Percentiles rank a stretch among this genome's conserved stretches.
phyloP scores from a whole-genome alignment of 257 asterid genomes.

The Ehretia macrophylla region DNA sequence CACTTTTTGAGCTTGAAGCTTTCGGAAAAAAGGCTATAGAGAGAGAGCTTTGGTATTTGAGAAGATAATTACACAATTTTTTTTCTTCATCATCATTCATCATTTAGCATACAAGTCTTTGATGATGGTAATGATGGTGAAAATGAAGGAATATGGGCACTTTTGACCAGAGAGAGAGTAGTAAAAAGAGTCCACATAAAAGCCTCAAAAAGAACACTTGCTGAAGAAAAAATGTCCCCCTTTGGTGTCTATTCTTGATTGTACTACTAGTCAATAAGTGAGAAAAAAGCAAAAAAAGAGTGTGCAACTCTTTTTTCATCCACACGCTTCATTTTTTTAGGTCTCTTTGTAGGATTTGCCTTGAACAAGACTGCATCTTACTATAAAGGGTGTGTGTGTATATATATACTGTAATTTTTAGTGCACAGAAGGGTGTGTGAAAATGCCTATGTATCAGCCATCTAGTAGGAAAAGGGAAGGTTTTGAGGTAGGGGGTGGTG shows the following conservation, averaged over 20 bases:
- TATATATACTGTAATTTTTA: background rate
- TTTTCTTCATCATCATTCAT: constrained; percentile 18
- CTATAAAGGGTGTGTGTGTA: constrained; percentile 19
- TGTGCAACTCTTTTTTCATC: constrained; percentile 34
- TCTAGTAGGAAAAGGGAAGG: constrained; percentile 36
- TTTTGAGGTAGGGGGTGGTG: constrained; percentile 39
- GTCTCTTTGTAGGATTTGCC: constrained; percentile 24
- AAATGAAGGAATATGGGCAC: constrained; percentile 30
- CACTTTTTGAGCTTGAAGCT: constrained; percentile 30
- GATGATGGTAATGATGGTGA: constrained; percentile 38
- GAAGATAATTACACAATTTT: constrained; percentile 9
- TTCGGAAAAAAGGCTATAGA: constrained; percentile 7
- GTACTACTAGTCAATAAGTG: constrained; percentile 35
- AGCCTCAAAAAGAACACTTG: constrained; percentile 21
- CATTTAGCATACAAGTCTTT: constrained; percentile 12
- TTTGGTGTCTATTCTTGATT: constrained; percentile 32
- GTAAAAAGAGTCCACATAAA: constrained; percentile 43
- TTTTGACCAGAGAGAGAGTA: constrained; percentile 35
- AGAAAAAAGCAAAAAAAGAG: constrained; percentile 23
- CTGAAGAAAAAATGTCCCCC: constrained; percentile 34
- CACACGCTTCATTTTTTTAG: constrained; percentile 39
- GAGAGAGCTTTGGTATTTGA: constrained; percentile 16
- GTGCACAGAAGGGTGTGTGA: constrained; percentile 8
- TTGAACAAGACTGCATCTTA: constrained; percentile 24
- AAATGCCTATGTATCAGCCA: constrained; percentile 51